Evolutionary conservation across 2,329 filamentous ascomycete species (phyloP).

Genomic region (Sclerotinia subarctica): DNA sequence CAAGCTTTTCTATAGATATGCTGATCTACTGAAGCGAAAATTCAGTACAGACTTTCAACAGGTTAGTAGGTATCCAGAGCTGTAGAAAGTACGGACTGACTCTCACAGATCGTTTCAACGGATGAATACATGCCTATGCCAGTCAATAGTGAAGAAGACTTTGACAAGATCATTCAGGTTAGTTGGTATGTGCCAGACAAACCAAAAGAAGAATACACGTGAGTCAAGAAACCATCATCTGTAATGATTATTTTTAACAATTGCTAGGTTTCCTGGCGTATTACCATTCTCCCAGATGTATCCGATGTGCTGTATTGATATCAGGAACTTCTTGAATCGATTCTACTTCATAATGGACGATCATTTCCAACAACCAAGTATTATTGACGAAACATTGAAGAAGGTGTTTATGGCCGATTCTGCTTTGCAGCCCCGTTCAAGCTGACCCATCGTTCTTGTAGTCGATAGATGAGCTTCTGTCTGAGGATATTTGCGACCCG

Average conservation of each 20-base stretch:
- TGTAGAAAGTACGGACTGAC: conserved; percentile 21
- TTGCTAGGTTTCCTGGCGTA: conserved; percentile 78
- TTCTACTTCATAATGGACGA: conserved; percentile 98
- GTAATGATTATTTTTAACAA: not conserved
- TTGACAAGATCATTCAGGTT: conserved; percentile 91
- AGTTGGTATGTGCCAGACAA: conserved; percentile 94
- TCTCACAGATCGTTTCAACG: conserved; percentile 66
- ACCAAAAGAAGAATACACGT: conserved; percentile 70
- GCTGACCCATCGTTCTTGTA: conserved; percentile 38
- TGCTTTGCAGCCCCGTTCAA: not conserved
- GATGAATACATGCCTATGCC: conserved; percentile 99
- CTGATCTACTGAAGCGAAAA: conserved; percentile 80
- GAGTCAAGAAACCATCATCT: not conserved
- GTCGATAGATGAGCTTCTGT: conserved; percentile 93
- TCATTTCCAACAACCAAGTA: conserved; percentile 83
- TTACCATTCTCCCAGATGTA: conserved; percentile 99
- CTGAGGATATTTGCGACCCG: conserved; percentile 84
- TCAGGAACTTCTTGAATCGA: conserved; percentile 94
- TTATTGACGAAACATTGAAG: conserved; percentile 88
- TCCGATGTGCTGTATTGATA: conserved; percentile 95
- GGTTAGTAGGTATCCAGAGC: conserved; percentile 44
- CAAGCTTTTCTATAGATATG: conserved; percentile 85
- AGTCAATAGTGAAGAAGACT: conserved; percentile 85
- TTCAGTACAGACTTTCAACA: conserved; percentile 97
- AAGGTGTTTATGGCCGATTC: conserved; percentile 49